These are phyloP conservation scores for Pythium plurisporium DNA, from an alignment of 352 stramenopile genomes.

Conservation along the genomic window DNA sequence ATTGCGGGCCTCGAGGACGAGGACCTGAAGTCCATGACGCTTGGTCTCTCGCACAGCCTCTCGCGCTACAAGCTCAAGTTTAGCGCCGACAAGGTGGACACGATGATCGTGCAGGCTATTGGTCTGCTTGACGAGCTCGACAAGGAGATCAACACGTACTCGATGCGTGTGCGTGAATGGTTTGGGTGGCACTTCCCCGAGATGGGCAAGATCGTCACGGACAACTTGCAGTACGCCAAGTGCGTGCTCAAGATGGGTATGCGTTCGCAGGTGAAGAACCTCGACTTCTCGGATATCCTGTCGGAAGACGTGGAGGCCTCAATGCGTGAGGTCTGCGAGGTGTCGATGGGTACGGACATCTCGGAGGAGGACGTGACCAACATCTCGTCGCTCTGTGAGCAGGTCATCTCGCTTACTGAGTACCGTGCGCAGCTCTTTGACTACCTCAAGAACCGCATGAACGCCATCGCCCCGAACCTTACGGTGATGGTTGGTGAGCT, in stretches of 20 bases:
- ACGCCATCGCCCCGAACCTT: conserved; percentile 99
- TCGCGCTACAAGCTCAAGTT: conserved; percentile 99
- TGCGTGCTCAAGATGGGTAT: conserved; percentile 94
- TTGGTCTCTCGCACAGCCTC: conserved; percentile 98
- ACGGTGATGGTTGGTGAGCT: conserved; percentile 99
- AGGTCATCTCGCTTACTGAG: conserved; percentile 88
- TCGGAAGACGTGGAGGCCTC: conserved; percentile 90
- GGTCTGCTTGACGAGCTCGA: conserved; percentile 99
- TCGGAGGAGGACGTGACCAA: conserved; percentile 98
- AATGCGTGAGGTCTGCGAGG: conserved; percentile 97
- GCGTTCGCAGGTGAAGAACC: conserved; percentile 89
- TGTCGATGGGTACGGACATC: conserved; percentile 99
- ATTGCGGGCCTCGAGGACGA: conserved; percentile 89
- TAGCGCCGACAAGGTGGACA: conserved; percentile 99
- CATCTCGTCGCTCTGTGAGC: conserved; percentile 92
- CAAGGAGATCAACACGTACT: conserved; percentile 99
- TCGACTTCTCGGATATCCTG: conserved; percentile 91
- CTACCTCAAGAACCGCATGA: conserved; percentile 99
- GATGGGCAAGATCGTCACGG: conserved; percentile 96
- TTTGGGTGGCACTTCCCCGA: conserved; percentile 97
- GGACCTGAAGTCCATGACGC: conserved; percentile 95
- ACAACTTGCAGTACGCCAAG: conserved; percentile 99
- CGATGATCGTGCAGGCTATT: conserved; percentile 99
- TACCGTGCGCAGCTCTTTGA: conserved; percentile 97
- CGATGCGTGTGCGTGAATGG: conserved; percentile 99